Base-by-base conservation (phyloP, 2,329 filamentous ascomycete genomes). In the Neoascochyta sp. region DNA sequence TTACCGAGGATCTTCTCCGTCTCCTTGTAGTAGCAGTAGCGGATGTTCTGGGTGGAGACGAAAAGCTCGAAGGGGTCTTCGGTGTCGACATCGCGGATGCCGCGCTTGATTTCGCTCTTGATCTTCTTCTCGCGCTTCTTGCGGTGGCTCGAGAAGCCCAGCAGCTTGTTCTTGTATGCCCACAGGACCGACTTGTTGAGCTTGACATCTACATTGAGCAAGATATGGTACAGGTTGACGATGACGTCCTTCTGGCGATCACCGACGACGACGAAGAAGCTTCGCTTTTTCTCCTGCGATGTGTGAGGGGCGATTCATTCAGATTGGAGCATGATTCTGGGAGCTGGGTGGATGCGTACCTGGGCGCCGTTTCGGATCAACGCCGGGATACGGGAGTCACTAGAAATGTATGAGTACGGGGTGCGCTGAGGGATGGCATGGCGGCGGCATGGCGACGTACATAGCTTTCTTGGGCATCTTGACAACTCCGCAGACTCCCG, bases 21-120 rank as follows among this genome's bases (percentile, higher is more conserved):
- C 70, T 98, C 92, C 68, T 98, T 98, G 73, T 98, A 98, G 74
- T 95, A 98, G 35, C 92, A 87, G 76, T 98, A 98, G 64, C 92
- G 85, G 62, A 98, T 95, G 65, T 95, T 88, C 69, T 96, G 86
- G 34, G 95, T 80, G 36, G 88, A 92, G 52, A 96, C 83, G 67
- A 96, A 98, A 32, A 96, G 78, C 68, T 98, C 92, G 70, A 98
- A 98, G 0, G 92, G 85, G 60, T 98, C 92, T 60, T 94, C 87
- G 32, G 80, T 77, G 64, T 98, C 95, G 41, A 85, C 79, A 65
- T 98, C 92, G 57, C 93, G 80, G 47, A 89, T 87, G 24, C 92
- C 92, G 52, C 88, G 79, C 70, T 94, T 95, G 65, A 98, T 87
- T 58, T 98, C 92, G 66, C 90, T 95, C 70, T 95, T 95, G 64